A percentile compares a stretch with the other conserved stretches of the same genome.
Evolutionary conservation across 2,329 filamentous ascomycete species (phyloP).

Genomic region (Pyrenochaeta sp.): DNA sequence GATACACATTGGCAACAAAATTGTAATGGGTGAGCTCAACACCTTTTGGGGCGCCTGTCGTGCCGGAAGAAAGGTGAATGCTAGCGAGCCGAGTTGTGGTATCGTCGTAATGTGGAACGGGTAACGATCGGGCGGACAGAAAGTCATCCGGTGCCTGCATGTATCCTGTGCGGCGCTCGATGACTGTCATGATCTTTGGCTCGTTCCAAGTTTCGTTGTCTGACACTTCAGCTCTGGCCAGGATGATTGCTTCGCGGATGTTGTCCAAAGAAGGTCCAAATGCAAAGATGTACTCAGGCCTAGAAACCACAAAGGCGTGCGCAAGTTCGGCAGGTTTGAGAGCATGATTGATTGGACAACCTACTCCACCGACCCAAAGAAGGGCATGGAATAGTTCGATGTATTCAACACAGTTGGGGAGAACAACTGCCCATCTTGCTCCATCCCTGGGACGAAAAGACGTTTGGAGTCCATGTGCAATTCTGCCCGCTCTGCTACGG

Average conservation of each 20-base stretch:
- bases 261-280: constrained; percentile 41
- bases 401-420: constrained; percentile 57
- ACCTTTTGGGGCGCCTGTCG: constrained; percentile 28
- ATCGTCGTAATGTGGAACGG: constrained; percentile 19
- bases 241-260: constrained; percentile 16
- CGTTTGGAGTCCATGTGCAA: constrained; percentile 51
- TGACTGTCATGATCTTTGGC: constrained; percentile 48
- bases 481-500: constrained; percentile 50
- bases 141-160: constrained; percentile 20
- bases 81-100: constrained; percentile 19
- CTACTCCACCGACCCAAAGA: constrained; percentile 37
- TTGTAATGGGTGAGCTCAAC: constrained; percentile 31
- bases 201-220: constrained; percentile 39
- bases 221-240: constrained; percentile 13
- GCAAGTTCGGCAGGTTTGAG: constrained; percentile 34
- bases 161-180: constrained; percentile 12
- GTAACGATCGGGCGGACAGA: constrained; percentile 1
- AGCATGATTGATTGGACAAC: constrained; percentile 34
- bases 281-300: constrained; percentile 51
- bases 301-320: constrained; percentile 46
- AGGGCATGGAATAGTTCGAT: constrained; percentile 54
- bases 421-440: constrained; percentile 37
- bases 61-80: constrained; percentile 24
- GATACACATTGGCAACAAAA: constrained; percentile 34
- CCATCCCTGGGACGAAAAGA: constrained; percentile 47